These are phyloP conservation scores for Dimocarpus longan DNA, from an alignment of 345 rosid species.

Conservation along the genomic window DNA sequence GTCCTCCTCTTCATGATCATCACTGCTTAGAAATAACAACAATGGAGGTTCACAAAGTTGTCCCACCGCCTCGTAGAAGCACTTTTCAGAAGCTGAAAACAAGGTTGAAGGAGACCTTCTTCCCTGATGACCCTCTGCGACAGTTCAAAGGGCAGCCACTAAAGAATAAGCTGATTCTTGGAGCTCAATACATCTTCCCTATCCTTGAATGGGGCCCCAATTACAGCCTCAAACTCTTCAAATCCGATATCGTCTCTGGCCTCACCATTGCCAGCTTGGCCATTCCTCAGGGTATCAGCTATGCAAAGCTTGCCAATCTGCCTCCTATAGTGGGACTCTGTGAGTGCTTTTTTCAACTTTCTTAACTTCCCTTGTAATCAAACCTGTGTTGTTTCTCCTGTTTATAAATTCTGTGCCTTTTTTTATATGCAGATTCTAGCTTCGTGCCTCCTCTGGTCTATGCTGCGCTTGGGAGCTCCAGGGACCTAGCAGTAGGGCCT, in stretches of 20 bases:
- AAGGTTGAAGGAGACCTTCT: slow-evolving; percentile 82
- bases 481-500: slow-evolving; percentile 95
- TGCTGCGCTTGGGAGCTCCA: slow-evolving; percentile 93
- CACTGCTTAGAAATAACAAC: slow-evolving; percentile 43
- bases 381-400: neutral
- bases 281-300: slow-evolving; percentile 98
- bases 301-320: slow-evolving; percentile 90
- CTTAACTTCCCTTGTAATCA: no score
- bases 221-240: slow-evolving; percentile 68
- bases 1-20: neutral
- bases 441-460: slow-evolving; percentile 94
- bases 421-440: slow-evolving; percentile 69
- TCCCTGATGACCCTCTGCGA: slow-evolving; percentile 95
- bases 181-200: slow-evolving; percentile 77
- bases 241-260: slow-evolving; percentile 85
- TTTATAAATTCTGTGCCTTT: neutral
- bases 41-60: slow-evolving; percentile 76
- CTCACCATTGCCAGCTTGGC: slow-evolving; percentile 99
- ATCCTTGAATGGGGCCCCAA: slow-evolving; percentile 89
- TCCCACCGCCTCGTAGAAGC: slow-evolving; percentile 69
- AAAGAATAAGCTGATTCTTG: slow-evolving; percentile 58
- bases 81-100: slow-evolving; percentile 53
- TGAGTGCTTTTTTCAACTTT: slow-evolving; percentile 38
- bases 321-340: slow-evolving; percentile 93
- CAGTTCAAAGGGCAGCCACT: slow-evolving; percentile 81